Evolutionary conservation across 2,329 filamentous ascomycete species (phyloP).

Genomic region (Akanthomyces dipterigenus): DNA sequence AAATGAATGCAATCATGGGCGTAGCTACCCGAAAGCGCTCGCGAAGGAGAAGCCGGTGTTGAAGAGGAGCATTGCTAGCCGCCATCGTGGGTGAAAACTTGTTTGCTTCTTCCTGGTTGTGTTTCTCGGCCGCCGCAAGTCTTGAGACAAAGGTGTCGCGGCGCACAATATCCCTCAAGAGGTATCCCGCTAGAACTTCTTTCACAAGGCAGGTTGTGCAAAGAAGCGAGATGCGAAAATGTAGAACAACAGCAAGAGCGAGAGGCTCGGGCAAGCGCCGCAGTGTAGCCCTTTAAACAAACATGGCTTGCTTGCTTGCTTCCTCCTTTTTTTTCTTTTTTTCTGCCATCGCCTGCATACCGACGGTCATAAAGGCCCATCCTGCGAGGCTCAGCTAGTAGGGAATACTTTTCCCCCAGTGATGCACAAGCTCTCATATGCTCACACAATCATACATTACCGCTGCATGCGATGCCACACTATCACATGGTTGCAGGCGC

Average conservation of each 20-base stretch:
- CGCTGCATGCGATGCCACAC: neutral
- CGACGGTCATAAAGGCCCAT: neutral
- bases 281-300: neutral
- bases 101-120: neutral
- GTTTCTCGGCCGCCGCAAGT: neutral
- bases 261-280: too few species aligned
- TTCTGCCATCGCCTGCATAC: neutral
- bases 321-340: neutral
- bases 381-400: neutral
- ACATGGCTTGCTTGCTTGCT: neutral
- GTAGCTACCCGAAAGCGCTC: neutral
- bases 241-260: neutral
- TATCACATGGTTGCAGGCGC: too few species aligned
- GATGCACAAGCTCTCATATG: neutral
- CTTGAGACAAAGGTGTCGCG: neutral
- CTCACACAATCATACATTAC: neutral
- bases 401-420: neutral
- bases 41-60: neutral
- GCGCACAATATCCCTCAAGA: neutral
- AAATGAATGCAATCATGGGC: conserved; percentile 8
- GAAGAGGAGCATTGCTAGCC: neutral
- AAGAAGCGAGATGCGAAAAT: neutral
- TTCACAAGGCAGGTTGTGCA: neutral
- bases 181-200: neutral
- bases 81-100: neutral